These are phyloP conservation scores for barrel medic (Medicago truncatula) DNA, from an alignment of 306 rosid genomes.

Conservation along the genomic window MtrunA17r5.0-ANR NC_053046.1:9313501-9314000, in stretches of 20 bases:
- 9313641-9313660: neutral
- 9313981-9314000: too few relatives aligned
- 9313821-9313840: neutral
- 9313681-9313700: too few relatives aligned
- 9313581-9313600: neutral
- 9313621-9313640: neutral
- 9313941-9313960: slow-evolving; percentile 46
- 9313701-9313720: neutral
- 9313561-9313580: neutral
- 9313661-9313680: too few relatives aligned
- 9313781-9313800: neutral
- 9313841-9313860: neutral
- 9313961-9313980: slow-evolving; percentile 21
- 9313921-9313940: slow-evolving; percentile 49
- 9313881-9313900: neutral
- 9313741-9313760: neutral
- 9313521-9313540: slow-evolving; percentile 46
- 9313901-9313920: slow-evolving; percentile 16
- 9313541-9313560: slow-evolving; percentile 50
- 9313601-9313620: too few relatives aligned
- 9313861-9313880: neutral
- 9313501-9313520: slow-evolving; percentile 37
- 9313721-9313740: neutral
- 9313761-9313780: neutral
- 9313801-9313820: neutral